These are phyloP conservation scores for Talaromyces sp. DNA, from an alignment of 2,329 filamentous ascomycete genomes.

Conservation along the genomic window DNA sequence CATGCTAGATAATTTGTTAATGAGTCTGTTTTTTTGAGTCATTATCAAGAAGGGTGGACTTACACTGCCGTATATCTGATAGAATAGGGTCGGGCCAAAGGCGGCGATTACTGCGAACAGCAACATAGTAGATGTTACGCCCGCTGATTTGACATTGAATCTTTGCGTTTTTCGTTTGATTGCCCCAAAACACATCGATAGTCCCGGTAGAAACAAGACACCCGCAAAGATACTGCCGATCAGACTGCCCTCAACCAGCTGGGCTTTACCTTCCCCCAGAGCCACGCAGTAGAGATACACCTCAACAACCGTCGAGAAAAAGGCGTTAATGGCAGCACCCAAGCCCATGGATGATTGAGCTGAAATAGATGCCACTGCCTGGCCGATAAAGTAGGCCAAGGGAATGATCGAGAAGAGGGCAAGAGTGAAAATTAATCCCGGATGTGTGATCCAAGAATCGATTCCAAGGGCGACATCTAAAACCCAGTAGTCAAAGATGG, in stretches of 20 bases:
- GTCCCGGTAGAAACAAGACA: slow-evolving; percentile 84
- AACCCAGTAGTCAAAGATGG: slow-evolving; percentile 87
- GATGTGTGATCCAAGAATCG: slow-evolving; percentile 69
- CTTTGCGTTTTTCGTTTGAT: slow-evolving; percentile 97
- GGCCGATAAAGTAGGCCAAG: slow-evolving; percentile 95
- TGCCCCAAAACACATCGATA: slow-evolving; percentile 98
- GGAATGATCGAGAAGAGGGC: slow-evolving; percentile 91
- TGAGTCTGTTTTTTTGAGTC: not conserved
- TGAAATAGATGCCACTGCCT: slow-evolving; percentile 96
- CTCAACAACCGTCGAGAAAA: slow-evolving; percentile 96
- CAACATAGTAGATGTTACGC: slow-evolving; percentile 96
- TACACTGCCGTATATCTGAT: slow-evolving; percentile 93
- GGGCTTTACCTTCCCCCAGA: slow-evolving; percentile 83
- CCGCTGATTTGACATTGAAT: slow-evolving; percentile 94
- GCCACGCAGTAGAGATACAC: slow-evolving; percentile 97
- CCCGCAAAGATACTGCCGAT: slow-evolving; percentile 97
- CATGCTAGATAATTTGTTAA: slow-evolving; percentile 56
- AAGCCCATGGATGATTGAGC: slow-evolving; percentile 98
- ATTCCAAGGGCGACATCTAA: slow-evolving; percentile 65
- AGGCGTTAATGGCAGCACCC: slow-evolving; percentile 93
- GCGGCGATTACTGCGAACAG: slow-evolving; percentile 93
- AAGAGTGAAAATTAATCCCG: slow-evolving; percentile 79
- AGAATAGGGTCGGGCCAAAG: slow-evolving; percentile 94
- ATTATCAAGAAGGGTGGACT: slow-evolving; percentile 25
- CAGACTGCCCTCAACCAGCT: slow-evolving; percentile 92